Evolutionary conservation across 495 filamentous ascomycete species (phyloP).

Genomic region (Sordaria brevicollis): DNA sequence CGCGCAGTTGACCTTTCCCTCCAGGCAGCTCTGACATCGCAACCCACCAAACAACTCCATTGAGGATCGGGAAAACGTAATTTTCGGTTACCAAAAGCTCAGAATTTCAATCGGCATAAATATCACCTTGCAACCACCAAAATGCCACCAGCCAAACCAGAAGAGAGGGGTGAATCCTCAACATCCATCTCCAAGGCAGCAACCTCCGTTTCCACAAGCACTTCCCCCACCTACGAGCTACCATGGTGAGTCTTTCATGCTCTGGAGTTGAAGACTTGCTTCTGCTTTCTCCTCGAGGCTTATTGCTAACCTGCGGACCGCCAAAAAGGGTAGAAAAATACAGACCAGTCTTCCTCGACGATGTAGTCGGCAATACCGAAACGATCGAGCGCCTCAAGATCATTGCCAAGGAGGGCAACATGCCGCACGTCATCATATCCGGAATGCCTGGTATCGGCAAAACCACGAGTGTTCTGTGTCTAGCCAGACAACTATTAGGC

Average conservation of each 20-base stretch:
- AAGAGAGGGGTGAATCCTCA: slow-evolving; percentile 61
- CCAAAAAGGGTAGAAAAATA: slow-evolving; percentile 91
- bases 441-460: slow-evolving; percentile 99
- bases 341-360: slow-evolving; percentile 84
- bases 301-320: background rate
- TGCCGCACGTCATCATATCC: slow-evolving; percentile 98
- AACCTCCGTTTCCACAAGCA: slow-evolving; percentile 51
- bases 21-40: background rate
- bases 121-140: slow-evolving; percentile 1
- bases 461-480: slow-evolving; percentile 90
- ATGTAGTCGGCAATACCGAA: slow-evolving; percentile 95
- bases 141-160: slow-evolving; percentile 34
- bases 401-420: slow-evolving; percentile 97
- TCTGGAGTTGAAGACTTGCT: background rate
- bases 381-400: slow-evolving; percentile 97
- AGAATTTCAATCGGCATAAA: background rate
- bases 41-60: background rate
- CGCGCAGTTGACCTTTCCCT: slow-evolving; percentile 1
- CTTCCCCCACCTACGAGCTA: slow-evolving; percentile 62
- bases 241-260: slow-evolving; percentile 72
- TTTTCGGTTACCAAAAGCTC: background rate
- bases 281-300: background rate
- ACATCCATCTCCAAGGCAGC: slow-evolving; percentile 56
- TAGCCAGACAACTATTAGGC: slow-evolving; percentile 85
- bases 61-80: background rate